Evolutionary conservation across 148 eudicot genomes (phyloP), one percentile per base, ranked within the genome.

Genomic region (Arbutus unedo): DNA sequence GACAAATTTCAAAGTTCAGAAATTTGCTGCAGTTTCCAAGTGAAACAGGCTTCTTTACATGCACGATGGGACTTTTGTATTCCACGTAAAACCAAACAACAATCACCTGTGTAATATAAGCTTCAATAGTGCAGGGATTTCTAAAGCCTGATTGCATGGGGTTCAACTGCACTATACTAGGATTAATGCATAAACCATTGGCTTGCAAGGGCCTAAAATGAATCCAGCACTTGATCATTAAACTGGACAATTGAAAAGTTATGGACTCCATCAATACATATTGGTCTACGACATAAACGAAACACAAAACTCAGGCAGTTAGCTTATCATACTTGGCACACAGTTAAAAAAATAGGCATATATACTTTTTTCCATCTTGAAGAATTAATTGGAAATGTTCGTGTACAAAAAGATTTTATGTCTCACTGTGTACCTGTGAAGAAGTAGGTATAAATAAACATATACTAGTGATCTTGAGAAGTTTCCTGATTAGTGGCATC

Each of bases 221-320:
- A 23, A 59, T 78, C 70, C 71, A 78, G 43, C 16, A 44, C 59
- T 38, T 41, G 68, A 77, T 64, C 66, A 77, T 77, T 15, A 38
- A 55, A 38, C 64, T 56, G 50, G 43, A 41, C 5, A 55, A 41
- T 2, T 4, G 18, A 77, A 38, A 53, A 31, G 21, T 54, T 23
- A 25, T 19, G 53, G 18, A 8, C 45, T 15, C 78, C 21, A 74
- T 56, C 60, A 19, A 9, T 23, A 48, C 9, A 47, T n/a, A 74
- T 49, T 25, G 48, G 13, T 74, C 18, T 48, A 8, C 8, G 1
- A 6, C 57, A 74, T 74, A 0, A 4, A 74, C 11, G 50, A 4
- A 21, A 56, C 1, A 48, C 19, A n/a, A 74, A 8, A 15, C 41
- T 53, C 21, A 73, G 75, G 75, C 75, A 13, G 19, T 43, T 67